A percentile compares a stretch with the other conserved stretches of the same genome.
phyloP scores from a whole-genome alignment of 164 flowering plant genomes.

The Cinnamomum micranthum region DNA sequence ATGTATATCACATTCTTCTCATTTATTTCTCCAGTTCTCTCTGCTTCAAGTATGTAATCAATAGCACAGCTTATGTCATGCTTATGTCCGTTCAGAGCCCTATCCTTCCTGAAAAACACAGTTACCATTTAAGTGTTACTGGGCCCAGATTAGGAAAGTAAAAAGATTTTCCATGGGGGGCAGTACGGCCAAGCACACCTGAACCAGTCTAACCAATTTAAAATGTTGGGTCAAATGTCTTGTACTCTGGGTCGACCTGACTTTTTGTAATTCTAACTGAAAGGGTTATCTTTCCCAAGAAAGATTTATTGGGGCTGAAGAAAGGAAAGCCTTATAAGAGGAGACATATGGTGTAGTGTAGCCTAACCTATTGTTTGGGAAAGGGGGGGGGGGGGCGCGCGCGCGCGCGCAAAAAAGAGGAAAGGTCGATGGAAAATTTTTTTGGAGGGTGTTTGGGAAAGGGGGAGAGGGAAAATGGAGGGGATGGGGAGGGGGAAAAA shows the following conservation, averaged over 20 bases:
- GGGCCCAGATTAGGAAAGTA: neutral
- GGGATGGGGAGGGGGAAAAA: no score
- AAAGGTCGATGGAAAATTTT: no score
- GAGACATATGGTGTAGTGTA: no score
- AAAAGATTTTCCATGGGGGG: neutral
- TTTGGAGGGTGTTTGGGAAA: no score
- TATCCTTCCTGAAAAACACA: slow-evolving; percentile 27
- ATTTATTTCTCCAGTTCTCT: slow-evolving; percentile 55
- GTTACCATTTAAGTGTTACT: neutral
- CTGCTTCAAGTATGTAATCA: slow-evolving; percentile 59
- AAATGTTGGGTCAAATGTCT: neutral
- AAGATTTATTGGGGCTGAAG: no score
- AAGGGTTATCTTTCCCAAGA: neutral
- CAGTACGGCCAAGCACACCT: neutral
- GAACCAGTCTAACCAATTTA: no score
- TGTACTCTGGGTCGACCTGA: neutral
- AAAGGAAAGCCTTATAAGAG: no score
- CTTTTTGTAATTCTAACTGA: neutral
- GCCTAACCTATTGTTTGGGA: no score
- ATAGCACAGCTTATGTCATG: slow-evolving; percentile 56
- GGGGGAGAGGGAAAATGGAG: no score
- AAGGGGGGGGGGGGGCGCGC: no score
- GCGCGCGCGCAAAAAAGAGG: no score
- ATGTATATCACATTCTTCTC: slow-evolving; percentile 61
- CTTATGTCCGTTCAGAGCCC: slow-evolving; percentile 40